Evolutionary conservation across 306 rosid genomes (phyloP), one percentile per base, ranked within the genome.

Genomic region (Vigna nakashimae): DNA sequence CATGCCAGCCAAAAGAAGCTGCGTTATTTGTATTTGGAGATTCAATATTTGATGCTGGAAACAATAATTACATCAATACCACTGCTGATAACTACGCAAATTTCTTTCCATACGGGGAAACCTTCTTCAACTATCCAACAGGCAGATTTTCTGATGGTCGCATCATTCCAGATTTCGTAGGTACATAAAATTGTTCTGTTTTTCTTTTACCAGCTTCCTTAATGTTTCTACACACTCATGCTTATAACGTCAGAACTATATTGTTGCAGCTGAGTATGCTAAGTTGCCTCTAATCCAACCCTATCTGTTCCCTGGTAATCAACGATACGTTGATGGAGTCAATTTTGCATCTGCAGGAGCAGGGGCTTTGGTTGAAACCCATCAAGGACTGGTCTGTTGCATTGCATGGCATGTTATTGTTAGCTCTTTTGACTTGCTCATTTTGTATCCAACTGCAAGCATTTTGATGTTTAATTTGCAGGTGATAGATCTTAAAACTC

Each of bases 341-440:
- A 92, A 92, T 84, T 88, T 92, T 79, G 93, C 97, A 28, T 90
- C 95, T 34, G 88, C 65, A 9, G 94, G 91, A 49, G 93, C 89
- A 56, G 97, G 97, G 53, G 91, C 90, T 79, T 81, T 91, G 4
- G 75, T 63, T 67, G 87, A 85, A 72, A 89, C 88, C 17, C 22
- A 70, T 80, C 65, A 42, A 65, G 94, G 89, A 79, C 15, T 52
- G 38, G 92, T 91, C 9, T 20, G 75, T 34, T 77, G 9, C 45
- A 26, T 42, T 16, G 6, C 15, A 9, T 9, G 2, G 3, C 46
- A 9, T 24, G 7, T 11, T 58, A 12, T 58, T 5, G 8, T 58
- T 24, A 58, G 12, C 38, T 58, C 9, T 38, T 38, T 4, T 30
- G 9, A 38, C 43, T 38, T 38, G 2, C 43, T 38, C 43, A 34